phyloP scores from a whole-genome alignment of 352 stramenopile species.

The Phytophthora chlamydospora region DNA sequence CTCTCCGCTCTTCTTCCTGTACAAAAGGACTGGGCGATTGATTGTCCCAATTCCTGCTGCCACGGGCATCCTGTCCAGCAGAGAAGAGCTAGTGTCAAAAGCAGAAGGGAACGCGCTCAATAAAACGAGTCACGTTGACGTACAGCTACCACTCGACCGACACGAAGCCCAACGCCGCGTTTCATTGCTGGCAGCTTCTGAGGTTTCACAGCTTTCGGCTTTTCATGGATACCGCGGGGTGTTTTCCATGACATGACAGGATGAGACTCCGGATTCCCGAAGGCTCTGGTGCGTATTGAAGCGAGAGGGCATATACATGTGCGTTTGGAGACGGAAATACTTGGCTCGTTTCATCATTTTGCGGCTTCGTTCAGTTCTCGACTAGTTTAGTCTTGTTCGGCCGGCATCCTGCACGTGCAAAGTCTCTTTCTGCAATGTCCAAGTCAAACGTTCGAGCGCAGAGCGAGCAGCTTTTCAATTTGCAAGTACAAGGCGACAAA shows the following conservation, averaged over 20 bases:
- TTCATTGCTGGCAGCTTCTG: constrained; percentile 31
- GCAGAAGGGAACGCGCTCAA: not conserved
- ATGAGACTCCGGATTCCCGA: not conserved
- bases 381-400: constrained; percentile 2
- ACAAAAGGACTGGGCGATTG: constrained; percentile 26
- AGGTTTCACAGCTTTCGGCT: constrained; percentile 12
- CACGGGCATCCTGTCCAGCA: constrained; percentile 42
- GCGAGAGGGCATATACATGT: not conserved
- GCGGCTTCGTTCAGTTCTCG: not conserved
- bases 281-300: not conserved
- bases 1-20: constrained; percentile 56
- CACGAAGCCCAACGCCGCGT: constrained; percentile 49
- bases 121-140: constrained; percentile 4
- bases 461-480: constrained; percentile 82
- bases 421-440: constrained; percentile 39
- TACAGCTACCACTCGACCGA: constrained; percentile 62
- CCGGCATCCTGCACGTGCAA: not conserved
- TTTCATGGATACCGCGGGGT: constrained; percentile 15
- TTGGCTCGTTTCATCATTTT: constrained; percentile 25
- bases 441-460: constrained; percentile 71
- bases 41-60: constrained; percentile 18
- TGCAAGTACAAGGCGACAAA: constrained; percentile 85
- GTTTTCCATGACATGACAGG: constrained; percentile 26
- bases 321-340: constrained; percentile 29
- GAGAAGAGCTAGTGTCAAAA: not conserved